Evolutionary conservation across 352 stramenopile genomes (phyloP).

Genomic region (Phytophthora pseudosyringae): DNA sequence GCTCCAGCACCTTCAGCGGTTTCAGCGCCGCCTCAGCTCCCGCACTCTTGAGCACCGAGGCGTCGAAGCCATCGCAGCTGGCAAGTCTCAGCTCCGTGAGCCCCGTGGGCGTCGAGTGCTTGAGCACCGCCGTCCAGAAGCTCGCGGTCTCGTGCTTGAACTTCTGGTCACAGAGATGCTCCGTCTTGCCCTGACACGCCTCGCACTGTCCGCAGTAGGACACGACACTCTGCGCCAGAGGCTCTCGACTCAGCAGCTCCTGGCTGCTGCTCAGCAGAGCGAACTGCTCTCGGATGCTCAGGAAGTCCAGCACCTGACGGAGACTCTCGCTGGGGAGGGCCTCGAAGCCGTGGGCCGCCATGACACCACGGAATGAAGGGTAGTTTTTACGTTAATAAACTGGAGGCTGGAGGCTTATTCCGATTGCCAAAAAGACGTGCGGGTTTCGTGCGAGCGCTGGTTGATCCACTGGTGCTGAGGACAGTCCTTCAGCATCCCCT

Average conservation of each 20-base stretch:
- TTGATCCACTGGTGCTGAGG: constrained; percentile 92
- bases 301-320: constrained; percentile 63
- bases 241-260: constrained; percentile 46
- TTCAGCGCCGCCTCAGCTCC: constrained; percentile 38
- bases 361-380: constrained; percentile 7
- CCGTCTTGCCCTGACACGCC: constrained; percentile 50
- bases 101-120: constrained; percentile 34
- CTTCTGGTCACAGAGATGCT: constrained; percentile 61
- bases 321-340: constrained; percentile 50
- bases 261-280: constrained; percentile 55
- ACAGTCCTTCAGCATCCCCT: constrained; percentile 88
- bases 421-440: constrained; percentile 68
- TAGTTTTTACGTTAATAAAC: constrained; percentile 15
- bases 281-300: constrained; percentile 65
- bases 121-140: constrained; percentile 72
- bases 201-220: constrained; percentile 73
- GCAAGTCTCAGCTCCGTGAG: constrained; percentile 66
- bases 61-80: constrained; percentile 54
- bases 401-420: constrained; percentile 40
- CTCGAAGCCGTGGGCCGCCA: constrained; percentile 31
- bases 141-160: constrained; percentile 38
- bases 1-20: constrained; percentile 60
- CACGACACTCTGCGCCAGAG: constrained; percentile 44
- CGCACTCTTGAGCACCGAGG: constrained; percentile 37
- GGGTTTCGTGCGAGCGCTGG: constrained; percentile 89